A percentile compares a stretch with the other conserved stretches of the same genome.
Conservation (phyloP, 192 early-diverging fungal species). For the Coemansia sp. region DNA sequence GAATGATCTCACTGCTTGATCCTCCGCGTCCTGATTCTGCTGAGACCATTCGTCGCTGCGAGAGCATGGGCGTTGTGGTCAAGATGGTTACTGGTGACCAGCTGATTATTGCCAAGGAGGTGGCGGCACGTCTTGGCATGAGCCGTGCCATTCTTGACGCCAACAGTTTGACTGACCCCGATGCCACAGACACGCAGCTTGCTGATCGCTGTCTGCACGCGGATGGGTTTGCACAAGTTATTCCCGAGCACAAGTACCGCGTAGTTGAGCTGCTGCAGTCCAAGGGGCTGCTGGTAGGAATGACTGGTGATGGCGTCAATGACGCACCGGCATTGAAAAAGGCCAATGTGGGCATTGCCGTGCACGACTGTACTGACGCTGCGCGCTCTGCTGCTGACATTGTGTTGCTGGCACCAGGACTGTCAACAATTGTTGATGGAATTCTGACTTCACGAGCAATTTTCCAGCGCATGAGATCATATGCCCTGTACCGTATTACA, state of each 20-base stretch:
- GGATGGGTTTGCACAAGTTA: conserved; percentile 96
- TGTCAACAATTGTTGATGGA: conserved; percentile 91
- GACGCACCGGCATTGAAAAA: conserved; percentile 98
- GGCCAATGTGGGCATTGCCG: conserved; percentile 96
- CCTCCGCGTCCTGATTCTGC: conserved; percentile 87
- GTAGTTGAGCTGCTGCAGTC: conserved; percentile 96
- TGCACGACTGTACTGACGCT: conserved; percentile 93
- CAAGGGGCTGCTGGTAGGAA: conserved; percentile 78
- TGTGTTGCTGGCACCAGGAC: conserved; percentile 82
- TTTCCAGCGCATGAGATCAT: conserved; percentile 93
- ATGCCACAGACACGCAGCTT: conserved; percentile 74
- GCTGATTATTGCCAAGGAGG: conserved; percentile 90
- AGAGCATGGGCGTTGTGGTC: conserved; percentile 82
- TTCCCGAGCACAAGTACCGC: conserved; percentile 96
- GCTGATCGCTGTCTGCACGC: conserved; percentile 80
- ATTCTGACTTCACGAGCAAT: conserved; percentile 86
- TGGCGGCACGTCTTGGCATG: conserved; percentile 89
- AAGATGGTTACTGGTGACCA: conserved; percentile 99
- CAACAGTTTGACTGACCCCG: conserved; percentile 74
- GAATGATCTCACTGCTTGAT: conserved; percentile 88
- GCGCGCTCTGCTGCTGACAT: conserved; percentile 95
- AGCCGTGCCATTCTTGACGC: conserved; percentile 88
- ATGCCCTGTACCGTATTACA: conserved; percentile 91
- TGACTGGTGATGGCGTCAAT: conserved; percentile 98
- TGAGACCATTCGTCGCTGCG: conserved; percentile 80